phyloP scores from a whole-genome alignment of 805 yeast species.

The Zygosaccharomyces bailii region DNA sequence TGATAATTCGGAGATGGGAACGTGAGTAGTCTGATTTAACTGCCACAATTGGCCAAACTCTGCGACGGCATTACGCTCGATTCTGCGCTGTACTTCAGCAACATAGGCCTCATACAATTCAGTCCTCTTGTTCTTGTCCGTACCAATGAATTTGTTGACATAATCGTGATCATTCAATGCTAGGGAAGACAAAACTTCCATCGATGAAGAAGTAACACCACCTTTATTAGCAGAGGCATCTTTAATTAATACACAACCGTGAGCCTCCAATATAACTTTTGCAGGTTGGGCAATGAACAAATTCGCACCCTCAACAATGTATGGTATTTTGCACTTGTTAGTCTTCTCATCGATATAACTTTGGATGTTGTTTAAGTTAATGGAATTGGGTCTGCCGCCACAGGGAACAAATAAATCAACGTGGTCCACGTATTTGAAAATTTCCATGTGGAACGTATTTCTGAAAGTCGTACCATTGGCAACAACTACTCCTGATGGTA shows the following conservation, averaged over 20 bases:
- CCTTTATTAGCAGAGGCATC: conserved; percentile 98
- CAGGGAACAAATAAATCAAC: conserved; percentile 93
- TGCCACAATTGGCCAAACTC: conserved; percentile 90
- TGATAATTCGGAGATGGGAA: conserved; percentile 63
- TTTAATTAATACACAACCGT: conserved; percentile 84
- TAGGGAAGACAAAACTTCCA: conserved; percentile 91
- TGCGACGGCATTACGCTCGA: conserved; percentile 71
- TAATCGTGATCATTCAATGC: conserved; percentile 85
- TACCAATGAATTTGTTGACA: conserved; percentile 64
- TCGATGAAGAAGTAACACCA: conserved; percentile 95
- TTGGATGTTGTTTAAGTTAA: conserved; percentile 79
- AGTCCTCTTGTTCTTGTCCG: conserved; percentile 53
- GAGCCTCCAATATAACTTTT: conserved; percentile 76
- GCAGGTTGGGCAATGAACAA: conserved; percentile 93
- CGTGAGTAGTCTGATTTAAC: conserved; percentile 60
- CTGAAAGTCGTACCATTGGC: conserved; percentile 87
- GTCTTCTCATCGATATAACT: conserved; percentile 68
- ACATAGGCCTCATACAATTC: conserved; percentile 81
- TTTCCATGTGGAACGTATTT: conserved; percentile 79
- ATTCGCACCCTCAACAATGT: conserved; percentile 96
- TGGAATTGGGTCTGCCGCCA: conserved; percentile 98
- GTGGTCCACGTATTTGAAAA: conserved; percentile 58
- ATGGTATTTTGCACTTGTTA: conserved; percentile 75
- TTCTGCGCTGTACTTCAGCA: conserved; percentile 69
- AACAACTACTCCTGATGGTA: conserved; percentile 73